These are phyloP conservation scores for Pilobolus umbonatus DNA, from an alignment of 192 early-diverging fungal genomes.

Conservation along the genomic window DNA sequence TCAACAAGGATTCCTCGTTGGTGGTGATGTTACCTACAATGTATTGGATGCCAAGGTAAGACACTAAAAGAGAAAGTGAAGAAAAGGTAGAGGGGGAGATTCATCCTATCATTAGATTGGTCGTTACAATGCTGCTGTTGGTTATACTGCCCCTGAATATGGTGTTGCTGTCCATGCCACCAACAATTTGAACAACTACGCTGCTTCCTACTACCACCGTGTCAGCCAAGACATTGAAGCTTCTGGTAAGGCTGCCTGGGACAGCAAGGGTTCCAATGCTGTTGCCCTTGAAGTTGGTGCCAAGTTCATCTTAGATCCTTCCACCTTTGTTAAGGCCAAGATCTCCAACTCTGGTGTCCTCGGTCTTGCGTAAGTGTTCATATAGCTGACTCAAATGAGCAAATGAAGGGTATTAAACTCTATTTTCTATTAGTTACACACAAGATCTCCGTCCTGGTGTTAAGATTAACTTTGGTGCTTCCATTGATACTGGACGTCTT, in stretches of 20 bases:
- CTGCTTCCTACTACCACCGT: conserved; percentile 96
- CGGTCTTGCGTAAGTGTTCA: no score
- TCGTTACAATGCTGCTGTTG: conserved; percentile 86
- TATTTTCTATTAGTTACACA: no score
- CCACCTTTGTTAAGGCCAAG: conserved; percentile 89
- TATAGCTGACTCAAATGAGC: no score
- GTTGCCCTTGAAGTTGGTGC: conserved; percentile 89
- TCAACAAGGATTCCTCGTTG: conserved; percentile 83
- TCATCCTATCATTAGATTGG: conserved; percentile 38
- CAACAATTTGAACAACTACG: conserved; percentile 84
- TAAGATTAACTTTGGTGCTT: conserved; percentile 90
- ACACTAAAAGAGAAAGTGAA: not conserved
- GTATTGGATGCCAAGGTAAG: conserved; percentile 77
- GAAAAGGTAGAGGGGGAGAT: conserved; percentile 5
- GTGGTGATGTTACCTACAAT: conserved; percentile 94
- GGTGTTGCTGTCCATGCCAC: conserved; percentile 82
- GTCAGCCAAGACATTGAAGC: conserved; percentile 89
- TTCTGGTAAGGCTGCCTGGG: conserved; percentile 91
- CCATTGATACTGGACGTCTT: conserved; percentile 91
- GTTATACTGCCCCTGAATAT: conserved; percentile 87
- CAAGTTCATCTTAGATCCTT: conserved; percentile 87
- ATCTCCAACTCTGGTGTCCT: conserved; percentile 81
- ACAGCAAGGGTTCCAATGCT: conserved; percentile 66
- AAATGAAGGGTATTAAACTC: no score
- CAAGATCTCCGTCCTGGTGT: conserved; percentile 90